Evolutionary conservation across 495 filamentous ascomycete genomes (phyloP).

Genomic region (Neurospora cerealis): DNA sequence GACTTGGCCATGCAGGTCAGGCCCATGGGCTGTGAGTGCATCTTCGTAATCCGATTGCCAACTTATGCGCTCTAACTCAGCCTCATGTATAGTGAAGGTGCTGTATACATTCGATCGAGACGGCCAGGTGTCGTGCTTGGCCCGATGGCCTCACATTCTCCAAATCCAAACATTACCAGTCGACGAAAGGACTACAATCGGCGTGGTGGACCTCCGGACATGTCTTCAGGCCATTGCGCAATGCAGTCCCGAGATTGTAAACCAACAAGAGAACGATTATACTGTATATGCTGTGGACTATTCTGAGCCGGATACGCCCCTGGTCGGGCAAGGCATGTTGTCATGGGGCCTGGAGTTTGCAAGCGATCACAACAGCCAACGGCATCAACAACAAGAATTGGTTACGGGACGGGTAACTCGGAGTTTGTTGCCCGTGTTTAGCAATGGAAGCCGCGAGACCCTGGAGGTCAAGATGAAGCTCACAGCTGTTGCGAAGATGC

Average conservation of each 20-base stretch:
- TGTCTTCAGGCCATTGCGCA: constrained; percentile 77
- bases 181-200: constrained; percentile 63
- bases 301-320: constrained; percentile 83
- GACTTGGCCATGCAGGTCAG: constrained; percentile 36
- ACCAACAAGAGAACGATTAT: constrained; percentile 77
- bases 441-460: constrained; percentile 75
- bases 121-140: constrained; percentile 81
- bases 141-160: constrained; percentile 74
- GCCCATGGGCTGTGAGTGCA: constrained; percentile 42
- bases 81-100: constrained; percentile 63
- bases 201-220: constrained; percentile 80
- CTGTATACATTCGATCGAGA: constrained; percentile 93
- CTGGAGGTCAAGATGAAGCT: constrained; percentile 89
- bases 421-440: constrained; percentile 74
- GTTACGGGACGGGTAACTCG: constrained; percentile 86
- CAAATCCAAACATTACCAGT: constrained; percentile 69
- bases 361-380: constrained; percentile 41
- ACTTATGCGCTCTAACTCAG: constrained; percentile 12
- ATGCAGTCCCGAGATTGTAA: constrained; percentile 77
- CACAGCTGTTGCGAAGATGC: constrained; percentile 65
- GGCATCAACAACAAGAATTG: constrained; percentile 52
- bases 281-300: constrained; percentile 96
- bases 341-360: constrained; percentile 63
- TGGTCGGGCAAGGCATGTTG: constrained; percentile 93
- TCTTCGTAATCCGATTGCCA: neutral